A percentile compares a stretch with the other conserved stretches of the same genome.
Conservation (phyloP, 2,329 filamentous ascomycete genomes). For the Penicillium janthinellum region DNA sequence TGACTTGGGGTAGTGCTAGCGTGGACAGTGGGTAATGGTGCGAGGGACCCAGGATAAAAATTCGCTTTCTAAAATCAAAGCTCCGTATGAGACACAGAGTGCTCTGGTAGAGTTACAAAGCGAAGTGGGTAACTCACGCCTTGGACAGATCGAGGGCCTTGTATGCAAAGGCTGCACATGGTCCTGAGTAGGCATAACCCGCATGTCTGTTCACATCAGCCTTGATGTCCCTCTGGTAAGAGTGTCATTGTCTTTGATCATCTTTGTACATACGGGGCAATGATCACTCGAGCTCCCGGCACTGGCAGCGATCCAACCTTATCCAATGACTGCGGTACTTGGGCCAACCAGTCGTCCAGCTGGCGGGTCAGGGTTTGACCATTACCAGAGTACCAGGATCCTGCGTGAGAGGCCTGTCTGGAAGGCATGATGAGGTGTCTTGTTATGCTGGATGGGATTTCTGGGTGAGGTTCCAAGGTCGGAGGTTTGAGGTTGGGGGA, state of each 20-base stretch:
- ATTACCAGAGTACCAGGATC: constrained; percentile 79
- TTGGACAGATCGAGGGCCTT: constrained; percentile 79
- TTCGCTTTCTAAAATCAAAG: constrained; percentile 64
- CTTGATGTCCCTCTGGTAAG: background rate
- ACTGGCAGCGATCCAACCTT: constrained; percentile 68
- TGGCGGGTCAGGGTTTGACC: constrained; percentile 62
- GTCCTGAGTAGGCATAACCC: constrained; percentile 88
- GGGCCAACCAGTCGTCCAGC: constrained; percentile 73
- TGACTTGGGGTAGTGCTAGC: constrained; percentile 74
- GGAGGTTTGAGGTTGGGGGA: constrained; percentile 8
- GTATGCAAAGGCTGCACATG: constrained; percentile 93
- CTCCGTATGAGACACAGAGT: constrained; percentile 7
- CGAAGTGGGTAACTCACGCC: constrained; percentile 53
- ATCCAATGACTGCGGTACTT: constrained; percentile 68
- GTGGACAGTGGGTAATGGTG: constrained; percentile 81
- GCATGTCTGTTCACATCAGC: constrained; percentile 68
- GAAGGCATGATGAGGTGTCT: constrained; percentile 37
- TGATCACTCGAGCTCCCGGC: constrained; percentile 76
- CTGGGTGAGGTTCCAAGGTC: constrained; percentile 7
- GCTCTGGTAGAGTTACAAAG: background rate
- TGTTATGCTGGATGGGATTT: background rate
- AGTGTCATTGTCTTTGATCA: background rate
- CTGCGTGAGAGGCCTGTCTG: constrained; percentile 72
- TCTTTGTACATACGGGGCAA: constrained; percentile 74
- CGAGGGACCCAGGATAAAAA: constrained; percentile 91